Evolutionary conservation across 805 yeast genomes (phyloP).

Genomic region (Peterozyma toletana): DNA sequence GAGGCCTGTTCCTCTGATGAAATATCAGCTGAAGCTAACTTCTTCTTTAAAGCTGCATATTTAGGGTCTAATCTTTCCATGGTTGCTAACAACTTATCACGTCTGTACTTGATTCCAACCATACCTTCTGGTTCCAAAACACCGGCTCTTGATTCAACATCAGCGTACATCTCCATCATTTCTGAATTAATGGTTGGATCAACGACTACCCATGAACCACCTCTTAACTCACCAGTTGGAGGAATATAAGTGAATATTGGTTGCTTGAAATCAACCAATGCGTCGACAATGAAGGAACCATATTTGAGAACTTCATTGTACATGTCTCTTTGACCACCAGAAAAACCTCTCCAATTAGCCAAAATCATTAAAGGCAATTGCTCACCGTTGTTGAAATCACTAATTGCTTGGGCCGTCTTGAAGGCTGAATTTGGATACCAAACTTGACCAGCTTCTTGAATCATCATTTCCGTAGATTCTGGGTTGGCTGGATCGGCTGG

Average conservation of each 20-base stretch:
- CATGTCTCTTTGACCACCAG: conserved; percentile 99
- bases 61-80: conserved; percentile 83
- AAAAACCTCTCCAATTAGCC: conserved; percentile 99
- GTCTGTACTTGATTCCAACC: conserved; percentile 97
- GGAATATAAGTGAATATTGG: conserved; percentile 97
- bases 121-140: conserved; percentile 98
- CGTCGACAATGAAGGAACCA: conserved; percentile 96
- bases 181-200: conserved; percentile 96
- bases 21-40: conserved; percentile 45
- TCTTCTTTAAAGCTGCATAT: conserved; percentile 60
- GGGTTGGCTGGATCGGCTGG: conserved; percentile 99
- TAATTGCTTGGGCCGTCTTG: conserved; percentile 98
- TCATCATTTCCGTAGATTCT: conserved; percentile 76
- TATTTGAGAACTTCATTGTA: conserved; percentile 95
- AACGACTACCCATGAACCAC: conserved; percentile 99
- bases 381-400: conserved; percentile 97
- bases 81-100: conserved; percentile 83
- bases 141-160: conserved; percentile 92
- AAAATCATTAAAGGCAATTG: conserved; percentile 94
- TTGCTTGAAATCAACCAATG: conserved; percentile 90
- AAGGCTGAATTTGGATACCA: conserved; percentile 99
- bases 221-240: conserved; percentile 97
- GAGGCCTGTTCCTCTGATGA: conserved; percentile 60
- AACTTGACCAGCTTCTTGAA: conserved; percentile 98
- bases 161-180: conserved; percentile 99